Base-by-base conservation (phyloP, 768 basidiomycete genomes). In the Pleurotus ostreatus region DNA sequence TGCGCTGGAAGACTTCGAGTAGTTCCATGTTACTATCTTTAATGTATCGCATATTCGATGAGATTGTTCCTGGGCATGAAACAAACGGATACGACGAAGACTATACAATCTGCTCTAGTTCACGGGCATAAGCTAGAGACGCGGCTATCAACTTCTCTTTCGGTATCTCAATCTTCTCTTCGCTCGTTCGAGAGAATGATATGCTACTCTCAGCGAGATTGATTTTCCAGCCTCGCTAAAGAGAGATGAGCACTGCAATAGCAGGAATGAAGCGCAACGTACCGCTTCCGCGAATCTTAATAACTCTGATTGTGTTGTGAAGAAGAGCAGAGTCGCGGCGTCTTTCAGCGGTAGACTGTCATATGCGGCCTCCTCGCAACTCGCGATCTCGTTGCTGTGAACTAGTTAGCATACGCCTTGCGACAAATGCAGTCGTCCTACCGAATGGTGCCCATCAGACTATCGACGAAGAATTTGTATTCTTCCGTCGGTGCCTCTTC, bases 321-420 rank as follows among this genome's bases (percentile, higher is more conserved):
- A 97, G 82, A 98, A 99, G 53, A 99, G 74, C 47, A 99, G 77
- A 0, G 91, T 91, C 1, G 88, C 84, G 1, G 95, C 96, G 61
- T 97, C 94, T 62, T 89, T 86, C 52, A 98, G 67, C 0, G 95
- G 94, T 39, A 99, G 76, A 58, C 88, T 93, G 61, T 91, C 86
- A 60, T 99, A 99, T 4, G 96, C 95, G 15, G 87, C 78, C 70
- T 98, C 94, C 70, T 97, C 92, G 64, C 95, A 98, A 63, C 92
- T 91, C 12, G 96, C 96, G 63, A 99, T 99, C 75, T 99, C 96
- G 65, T 91, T 93, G 63, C 96, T 98, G 12, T 30, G 39, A 43
- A 39, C 11, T 37, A 1, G 8, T 30, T 48, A 23, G 53, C n/a
- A 44, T 16, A 39, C 13, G 11, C 9, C 18, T n/a, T 48, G 16